These are phyloP conservation scores for Silene latifolia DNA, from an alignment of 148 eudicot genomes.

Conservation along the genomic window DNA sequence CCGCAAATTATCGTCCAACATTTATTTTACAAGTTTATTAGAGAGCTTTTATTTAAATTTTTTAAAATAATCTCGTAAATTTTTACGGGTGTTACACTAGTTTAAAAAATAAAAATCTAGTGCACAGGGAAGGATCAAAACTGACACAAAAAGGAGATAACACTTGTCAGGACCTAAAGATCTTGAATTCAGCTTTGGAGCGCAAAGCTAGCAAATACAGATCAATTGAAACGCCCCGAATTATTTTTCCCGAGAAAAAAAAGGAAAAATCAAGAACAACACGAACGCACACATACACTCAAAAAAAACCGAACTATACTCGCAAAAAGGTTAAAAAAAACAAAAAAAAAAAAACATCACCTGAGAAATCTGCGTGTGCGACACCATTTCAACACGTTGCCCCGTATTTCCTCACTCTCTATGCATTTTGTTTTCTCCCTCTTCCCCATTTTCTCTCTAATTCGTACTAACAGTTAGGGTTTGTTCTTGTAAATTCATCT, in stretches of 20 bases:
- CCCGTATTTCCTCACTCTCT: not conserved
- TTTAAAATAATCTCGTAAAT: too few relatives aligned
- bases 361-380: not conserved
- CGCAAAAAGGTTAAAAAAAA: not conserved
- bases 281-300: not conserved
- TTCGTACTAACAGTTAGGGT: slow-evolving; percentile 20
- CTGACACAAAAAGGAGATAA: too few relatives aligned
- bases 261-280: not conserved
- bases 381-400: slow-evolving; percentile 10
- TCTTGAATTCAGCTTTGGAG: slow-evolving; percentile 7
- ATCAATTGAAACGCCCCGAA: slow-evolving; percentile 12
- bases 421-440: not conserved
- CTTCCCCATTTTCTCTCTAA: not conserved
- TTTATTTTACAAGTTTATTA: too few relatives aligned
- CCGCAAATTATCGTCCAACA: too few relatives aligned
- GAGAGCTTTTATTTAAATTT: too few relatives aligned
- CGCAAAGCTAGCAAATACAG: slow-evolving; percentile 1
- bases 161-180: slow-evolving; percentile 21
- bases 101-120: too few relatives aligned
- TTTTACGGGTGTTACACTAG: too few relatives aligned
- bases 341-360: not conserved
- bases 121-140: too few relatives aligned
- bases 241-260: not conserved
- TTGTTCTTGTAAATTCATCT: slow-evolving; percentile 16
- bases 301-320: not conserved